A percentile compares a stretch with the other conserved stretches of the same genome.
Conservation (phyloP, 495 filamentous ascomycete species). For the Clavariopsis aquatica region DNA sequence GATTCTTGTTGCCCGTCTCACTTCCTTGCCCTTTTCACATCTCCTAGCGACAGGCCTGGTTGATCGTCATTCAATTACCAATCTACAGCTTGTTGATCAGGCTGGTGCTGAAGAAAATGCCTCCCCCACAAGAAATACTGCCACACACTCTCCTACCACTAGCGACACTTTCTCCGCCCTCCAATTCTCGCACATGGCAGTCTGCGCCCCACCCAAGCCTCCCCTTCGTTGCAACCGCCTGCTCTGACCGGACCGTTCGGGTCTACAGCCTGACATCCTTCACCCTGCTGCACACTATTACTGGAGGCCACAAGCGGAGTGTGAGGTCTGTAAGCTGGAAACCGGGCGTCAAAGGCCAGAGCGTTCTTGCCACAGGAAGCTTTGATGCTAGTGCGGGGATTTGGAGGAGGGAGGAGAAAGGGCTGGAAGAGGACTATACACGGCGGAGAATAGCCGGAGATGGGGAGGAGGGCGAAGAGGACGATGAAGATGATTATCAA, state of each 20-base stretch:
- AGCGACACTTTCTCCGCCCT: slow-evolving; percentile 64
- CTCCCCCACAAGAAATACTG: slow-evolving; percentile 19
- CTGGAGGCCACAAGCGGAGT: slow-evolving; percentile 85
- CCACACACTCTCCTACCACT: slow-evolving; percentile 38
- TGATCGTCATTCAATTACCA: not conserved
- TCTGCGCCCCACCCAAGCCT: slow-evolving; percentile 82
- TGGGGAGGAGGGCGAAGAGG: slow-evolving; percentile 42
- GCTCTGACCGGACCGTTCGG: slow-evolving; percentile 79
- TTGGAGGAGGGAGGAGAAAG: slow-evolving; percentile 70
- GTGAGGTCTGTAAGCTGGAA: slow-evolving; percentile 84
- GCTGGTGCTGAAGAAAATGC: slow-evolving; percentile 16
- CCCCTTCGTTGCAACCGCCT: slow-evolving; percentile 85
- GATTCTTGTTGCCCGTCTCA: not conserved
- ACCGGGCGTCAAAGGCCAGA: slow-evolving; percentile 60
- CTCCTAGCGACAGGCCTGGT: not conserved
- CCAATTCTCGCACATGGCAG: slow-evolving; percentile 77
- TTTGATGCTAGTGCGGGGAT: slow-evolving; percentile 90
- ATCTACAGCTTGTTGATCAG: not conserved
- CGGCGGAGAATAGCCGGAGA: slow-evolving; percentile 27
- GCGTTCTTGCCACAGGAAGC: slow-evolving; percentile 82
- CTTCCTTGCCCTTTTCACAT: not conserved
- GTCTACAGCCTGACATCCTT: slow-evolving; percentile 84
- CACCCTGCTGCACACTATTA: slow-evolving; percentile 71
- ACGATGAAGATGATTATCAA: slow-evolving; percentile 76
- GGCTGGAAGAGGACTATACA: slow-evolving; percentile 44